Conservation (phyloP, 2,329 filamentous ascomycete species). For the Epichloe uncinata region DNA sequence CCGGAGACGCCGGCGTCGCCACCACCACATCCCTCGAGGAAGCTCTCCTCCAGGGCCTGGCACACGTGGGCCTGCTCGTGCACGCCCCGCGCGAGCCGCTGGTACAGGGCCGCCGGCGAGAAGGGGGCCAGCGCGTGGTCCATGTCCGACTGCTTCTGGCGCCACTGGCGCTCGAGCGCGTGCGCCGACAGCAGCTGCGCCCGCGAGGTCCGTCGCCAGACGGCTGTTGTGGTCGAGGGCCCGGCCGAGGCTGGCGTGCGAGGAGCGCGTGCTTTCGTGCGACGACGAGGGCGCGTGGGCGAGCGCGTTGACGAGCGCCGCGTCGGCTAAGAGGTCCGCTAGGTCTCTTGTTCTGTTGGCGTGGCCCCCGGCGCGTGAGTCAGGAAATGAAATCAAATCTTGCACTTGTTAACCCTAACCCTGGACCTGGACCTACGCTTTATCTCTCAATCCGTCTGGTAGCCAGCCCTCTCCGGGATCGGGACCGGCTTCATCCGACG, state of each 20-base stretch:
- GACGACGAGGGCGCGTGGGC: conserved; percentile 51
- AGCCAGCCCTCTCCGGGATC: conserved; percentile 66
- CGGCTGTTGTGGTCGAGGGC: conserved; percentile 59
- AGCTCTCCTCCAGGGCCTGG: conserved; percentile 80
- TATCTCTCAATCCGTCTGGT: conserved; percentile 62
- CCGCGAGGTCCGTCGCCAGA: conserved; percentile 49
- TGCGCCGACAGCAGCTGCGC: conserved; percentile 66
- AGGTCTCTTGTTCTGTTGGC: conserved; percentile 61
- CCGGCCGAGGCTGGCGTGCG: conserved; percentile 49
- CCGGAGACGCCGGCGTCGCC: conserved; percentile 34
- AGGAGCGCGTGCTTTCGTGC: conserved; percentile 58
- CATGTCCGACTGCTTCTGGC: conserved; percentile 77
- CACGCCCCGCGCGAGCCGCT: conserved; percentile 61
- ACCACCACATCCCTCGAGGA: conserved; percentile 49
- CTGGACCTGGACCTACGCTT: conserved; percentile 42
- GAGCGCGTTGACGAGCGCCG: conserved; percentile 59
- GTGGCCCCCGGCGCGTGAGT: conserved; percentile 2
- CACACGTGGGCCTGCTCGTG: conserved; percentile 75
- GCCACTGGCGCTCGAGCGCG: conserved; percentile 85
- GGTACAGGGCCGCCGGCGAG: conserved; percentile 75
- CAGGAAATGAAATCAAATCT: background rate
- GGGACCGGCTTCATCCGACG: conserved; percentile 24
- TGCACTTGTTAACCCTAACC: too few species aligned
- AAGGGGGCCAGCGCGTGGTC: conserved; percentile 75
- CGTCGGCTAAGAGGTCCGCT: conserved; percentile 50